Evolutionary conservation across 495 filamentous ascomycete species (phyloP), one percentile per base, ranked within the genome.

Genomic region (Penicillium verhagenii): DNA sequence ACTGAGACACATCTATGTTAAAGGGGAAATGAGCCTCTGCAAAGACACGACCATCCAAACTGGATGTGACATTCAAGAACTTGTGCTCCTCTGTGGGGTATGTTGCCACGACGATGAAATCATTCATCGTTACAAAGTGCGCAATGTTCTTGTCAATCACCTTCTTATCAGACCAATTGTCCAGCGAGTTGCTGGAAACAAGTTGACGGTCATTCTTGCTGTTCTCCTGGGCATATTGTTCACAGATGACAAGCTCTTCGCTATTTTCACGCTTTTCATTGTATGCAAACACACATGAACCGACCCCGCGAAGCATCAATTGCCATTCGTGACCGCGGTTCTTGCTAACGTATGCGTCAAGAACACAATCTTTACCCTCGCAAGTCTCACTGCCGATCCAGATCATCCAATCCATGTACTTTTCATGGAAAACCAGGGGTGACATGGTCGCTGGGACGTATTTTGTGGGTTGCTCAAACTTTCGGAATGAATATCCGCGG

Each of bases 71-170:
- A 53, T 86, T 85, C 59, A 97, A 71, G 13, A 80, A 87, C 37
- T 86, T 77, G 47, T 82, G 78, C 24, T 89, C 82, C 19, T 76
- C 67, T 23, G 86, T 79, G 51, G 80, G 72, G 62, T 84, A 81
- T 28, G 84, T 83, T 2, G 94, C 94, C 29, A 96, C 91, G 39
- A 99, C 82, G 63, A 97, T 90, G 72, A 94, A 99, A 59, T 97
- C 93, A 20, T 87, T 82, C 91, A 95, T 96, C 23, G 86, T 95
- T 5, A 91, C 92, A 69, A 93, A 97, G 42, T 87, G 84, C 38
- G 87, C 85, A 53, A 97, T 86, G 53, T 91, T 80, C 6, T 81
- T 72, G 64, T 87, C 82, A 33, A 79, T 77, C 1, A 80, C 72
- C 25, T 78, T 66, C 50, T 79, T 67, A 23, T 83, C 79, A n/a